Evolutionary conservation across 345 rosid genomes (phyloP), one percentile per base, ranked within the genome.

Genomic region (Theobroma cacao): DNA sequence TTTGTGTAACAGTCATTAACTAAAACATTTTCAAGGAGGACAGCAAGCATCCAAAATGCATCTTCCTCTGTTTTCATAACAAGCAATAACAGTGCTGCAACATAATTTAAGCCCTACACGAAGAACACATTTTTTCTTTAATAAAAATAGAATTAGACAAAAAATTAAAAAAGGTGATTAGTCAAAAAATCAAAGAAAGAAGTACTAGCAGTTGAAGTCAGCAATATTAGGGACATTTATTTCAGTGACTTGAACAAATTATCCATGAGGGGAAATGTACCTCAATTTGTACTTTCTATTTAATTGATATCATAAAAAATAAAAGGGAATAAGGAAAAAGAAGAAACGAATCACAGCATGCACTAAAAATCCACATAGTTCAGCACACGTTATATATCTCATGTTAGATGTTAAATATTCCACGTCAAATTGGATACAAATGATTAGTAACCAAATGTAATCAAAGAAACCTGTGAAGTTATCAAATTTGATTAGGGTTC

Each of bases 21-120:
- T 85, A 97, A 84, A 48, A 97, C 98, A 50, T 97, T 93, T 85
- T 97, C 99, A 76, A 97, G 80, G 70, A 97, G 95, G 55, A 97
- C 99, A 3, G 99, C 96, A 30, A 97, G 89, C 97, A 97, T 97
- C 99, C 99, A 97, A 83, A 97, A 97, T 8, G 94, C 98, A 75
- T 97, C 99, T 88, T 97, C 99, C 85, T 97, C 99, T 1, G 99
- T 97, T 89, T 97, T 97, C 99, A 97, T 94, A 76, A 97, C 99
- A 61, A 97, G 96, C 76, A 97, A 89, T 65, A 97, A 80, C 75
- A 97, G 80, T 1, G 99, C 99, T 13, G 96, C 99, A 73, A 97
- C 99, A 33, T 94, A 97, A 84, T 97, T 97, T 85, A 97, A 81
- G 17, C 99, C 99, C 99, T 97, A 88, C 65, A 77, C 71, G 62